These are phyloP conservation scores for Aspergillus ostianus DNA, from an alignment of 495 filamentous ascomycete genomes.

Conservation along the genomic window DNA sequence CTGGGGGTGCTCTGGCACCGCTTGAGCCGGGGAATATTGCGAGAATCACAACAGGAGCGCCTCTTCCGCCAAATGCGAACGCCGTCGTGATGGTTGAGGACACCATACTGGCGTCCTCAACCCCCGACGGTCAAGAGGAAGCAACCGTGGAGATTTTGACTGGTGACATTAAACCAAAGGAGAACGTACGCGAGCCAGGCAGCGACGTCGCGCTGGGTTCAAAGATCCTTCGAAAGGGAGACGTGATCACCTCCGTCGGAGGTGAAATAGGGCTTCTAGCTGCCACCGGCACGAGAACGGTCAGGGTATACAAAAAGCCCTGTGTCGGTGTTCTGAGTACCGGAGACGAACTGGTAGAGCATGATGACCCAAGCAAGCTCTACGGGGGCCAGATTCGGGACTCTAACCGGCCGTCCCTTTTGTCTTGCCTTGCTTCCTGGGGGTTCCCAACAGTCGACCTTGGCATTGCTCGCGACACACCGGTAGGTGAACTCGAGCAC, in stretches of 20 bases:
- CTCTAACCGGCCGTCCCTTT: conserved; percentile 82
- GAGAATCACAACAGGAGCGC: conserved; percentile 91
- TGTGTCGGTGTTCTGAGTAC: conserved; percentile 87
- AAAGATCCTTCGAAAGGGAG: conserved; percentile 69
- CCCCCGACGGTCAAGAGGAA: conserved; percentile 81
- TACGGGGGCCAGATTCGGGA: conserved; percentile 84
- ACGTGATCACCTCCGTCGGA: conserved; percentile 75
- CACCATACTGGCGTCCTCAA: conserved; percentile 68
- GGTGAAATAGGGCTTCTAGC: conserved; percentile 90
- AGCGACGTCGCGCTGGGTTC: conserved; percentile 75
- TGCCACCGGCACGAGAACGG: conserved; percentile 72
- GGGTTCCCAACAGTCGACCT: conserved; percentile 81
- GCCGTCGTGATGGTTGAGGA: conserved; percentile 98
- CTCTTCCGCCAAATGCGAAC: conserved; percentile 82
- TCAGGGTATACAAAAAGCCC: conserved; percentile 75
- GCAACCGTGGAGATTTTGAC: conserved; percentile 81
- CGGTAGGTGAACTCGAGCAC: conserved; percentile 70
- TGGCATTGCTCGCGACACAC: conserved; percentile 79
- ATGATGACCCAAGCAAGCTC: conserved; percentile 61
- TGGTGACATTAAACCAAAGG: conserved; percentile 66
- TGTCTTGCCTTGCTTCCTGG: conserved; percentile 71
- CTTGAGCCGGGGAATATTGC: conserved; percentile 75
- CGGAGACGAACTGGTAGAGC: conserved; percentile 87
- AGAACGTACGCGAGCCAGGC: conserved; percentile 89
- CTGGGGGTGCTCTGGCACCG: conserved; percentile 54